These are phyloP conservation scores for Microcera coccophila DNA, from an alignment of 2,329 filamentous ascomycete genomes.

Conservation along the genomic window DNA sequence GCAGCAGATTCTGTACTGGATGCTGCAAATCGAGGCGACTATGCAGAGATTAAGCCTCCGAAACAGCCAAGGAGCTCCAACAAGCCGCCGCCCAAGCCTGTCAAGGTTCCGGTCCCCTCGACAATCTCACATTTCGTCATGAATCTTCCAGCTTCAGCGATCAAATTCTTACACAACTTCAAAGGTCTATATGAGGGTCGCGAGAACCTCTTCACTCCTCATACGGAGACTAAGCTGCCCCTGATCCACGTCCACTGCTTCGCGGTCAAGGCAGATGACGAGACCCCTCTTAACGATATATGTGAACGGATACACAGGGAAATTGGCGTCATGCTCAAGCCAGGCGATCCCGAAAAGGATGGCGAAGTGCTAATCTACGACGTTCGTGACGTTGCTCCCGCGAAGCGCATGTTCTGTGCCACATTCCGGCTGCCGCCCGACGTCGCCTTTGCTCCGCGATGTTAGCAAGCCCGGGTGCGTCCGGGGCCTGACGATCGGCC, in stretches of 20 bases:
- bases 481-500: slow-evolving; percentile 15
- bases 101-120: slow-evolving; percentile 57
- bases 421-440: slow-evolving; percentile 80
- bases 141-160: slow-evolving; percentile 89
- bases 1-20: slow-evolving; percentile 59
- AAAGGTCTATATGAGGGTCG: slow-evolving; percentile 74
- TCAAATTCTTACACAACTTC: slow-evolving; percentile 67
- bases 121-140: slow-evolving; percentile 94
- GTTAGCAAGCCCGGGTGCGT: slow-evolving; percentile 18
- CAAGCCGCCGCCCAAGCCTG: slow-evolving; percentile 34
- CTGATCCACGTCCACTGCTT: slow-evolving; percentile 96
- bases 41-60: slow-evolving; percentile 47
- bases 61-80: slow-evolving; percentile 38
- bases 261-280: slow-evolving; percentile 73
- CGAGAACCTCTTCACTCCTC: slow-evolving; percentile 60
- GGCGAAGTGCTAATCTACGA: slow-evolving; percentile 57
- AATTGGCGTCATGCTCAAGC: slow-evolving; percentile 38
- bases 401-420: slow-evolving; percentile 96
- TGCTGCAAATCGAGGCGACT: slow-evolving; percentile 48
- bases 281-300: slow-evolving; percentile 55
- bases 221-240: slow-evolving; percentile 61
- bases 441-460: slow-evolving; percentile 66
- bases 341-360: slow-evolving; percentile 44
- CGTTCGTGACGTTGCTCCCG: slow-evolving; percentile 84
- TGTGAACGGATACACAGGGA: slow-evolving; percentile 39